phyloP scores from a whole-genome alignment of 2,329 filamentous ascomycete genomes.

The Drechslera avenae region DNA sequence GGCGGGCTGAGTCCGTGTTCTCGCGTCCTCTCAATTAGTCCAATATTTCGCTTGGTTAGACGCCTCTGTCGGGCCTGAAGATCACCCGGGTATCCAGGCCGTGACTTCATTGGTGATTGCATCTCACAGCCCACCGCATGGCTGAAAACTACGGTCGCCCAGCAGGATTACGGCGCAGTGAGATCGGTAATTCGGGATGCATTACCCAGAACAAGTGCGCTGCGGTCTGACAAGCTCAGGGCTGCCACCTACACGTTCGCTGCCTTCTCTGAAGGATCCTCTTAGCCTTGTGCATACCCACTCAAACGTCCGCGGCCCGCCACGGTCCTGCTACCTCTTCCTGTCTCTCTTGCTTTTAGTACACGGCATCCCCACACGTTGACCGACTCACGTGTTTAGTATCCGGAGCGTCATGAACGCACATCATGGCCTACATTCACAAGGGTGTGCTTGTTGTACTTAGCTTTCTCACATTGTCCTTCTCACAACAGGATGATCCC shows the following conservation, averaged over 20 bases:
- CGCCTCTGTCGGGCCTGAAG: constrained; percentile 21
- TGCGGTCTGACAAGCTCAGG: constrained; percentile 26
- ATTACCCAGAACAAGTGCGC: constrained; percentile 22
- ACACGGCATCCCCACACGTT: constrained; percentile 15
- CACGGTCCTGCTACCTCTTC: constrained; percentile 11
- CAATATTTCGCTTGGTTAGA: constrained; percentile 12
- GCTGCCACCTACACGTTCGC: constrained; percentile 23
- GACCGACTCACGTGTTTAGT: constrained; percentile 22
- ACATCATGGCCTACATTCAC: constrained; percentile 40
- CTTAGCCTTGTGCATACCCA: constrained; percentile 38
- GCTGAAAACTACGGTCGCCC: constrained; percentile 28
- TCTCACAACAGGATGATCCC: constrained; percentile 56
- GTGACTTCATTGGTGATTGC: constrained; percentile 30
- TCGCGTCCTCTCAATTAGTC: constrained; percentile 3
- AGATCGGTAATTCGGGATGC: constrained; percentile 29
- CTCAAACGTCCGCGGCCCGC: constrained; percentile 19
- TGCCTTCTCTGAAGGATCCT: constrained; percentile 21
- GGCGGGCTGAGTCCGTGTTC: constrained; percentile 8
- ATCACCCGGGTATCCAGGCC: constrained; percentile 20
- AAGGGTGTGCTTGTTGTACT: constrained; percentile 33
- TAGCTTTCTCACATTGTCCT: constrained; percentile 30
- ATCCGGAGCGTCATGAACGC: constrained; percentile 31
- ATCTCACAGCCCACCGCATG: constrained; percentile 34
- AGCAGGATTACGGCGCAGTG: constrained; percentile 27
- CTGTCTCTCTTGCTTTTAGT: constrained; percentile 16